Evolutionary conservation across 2,329 filamentous ascomycete genomes (phyloP).

Genomic region (Claviceps africana): DNA sequence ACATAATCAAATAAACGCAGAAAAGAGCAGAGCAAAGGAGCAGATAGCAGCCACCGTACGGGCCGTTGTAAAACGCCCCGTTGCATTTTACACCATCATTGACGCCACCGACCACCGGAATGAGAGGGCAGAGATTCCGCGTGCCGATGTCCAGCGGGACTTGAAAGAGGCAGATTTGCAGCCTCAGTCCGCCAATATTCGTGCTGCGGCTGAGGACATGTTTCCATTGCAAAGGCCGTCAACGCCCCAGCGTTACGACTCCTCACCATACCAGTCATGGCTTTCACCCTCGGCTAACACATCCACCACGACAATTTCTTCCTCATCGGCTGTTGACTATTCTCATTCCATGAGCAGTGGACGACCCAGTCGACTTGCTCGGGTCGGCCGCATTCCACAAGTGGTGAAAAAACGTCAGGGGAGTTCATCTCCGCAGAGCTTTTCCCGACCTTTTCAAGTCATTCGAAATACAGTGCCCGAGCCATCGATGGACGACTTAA

Average conservation of each 20-base stretch:
- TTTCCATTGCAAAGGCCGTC: background rate
- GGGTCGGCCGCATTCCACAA: slow-evolving; percentile 74
- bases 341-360: slow-evolving; percentile 5
- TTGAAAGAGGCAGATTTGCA: slow-evolving; percentile 35
- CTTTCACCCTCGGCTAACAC: background rate
- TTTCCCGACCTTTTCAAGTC: slow-evolving; percentile 65
- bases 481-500: slow-evolving; percentile 21
- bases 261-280: background rate
- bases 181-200: slow-evolving; percentile 9
- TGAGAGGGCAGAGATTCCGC: slow-evolving; percentile 33
- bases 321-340: background rate
- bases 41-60: slow-evolving; percentile 35
- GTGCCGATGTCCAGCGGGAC: slow-evolving; percentile 27
- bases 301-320: background rate
- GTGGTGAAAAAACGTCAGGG: slow-evolving; percentile 58
- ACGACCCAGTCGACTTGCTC: slow-evolving; percentile 49
- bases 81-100: slow-evolving; percentile 49
- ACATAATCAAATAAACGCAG: slow-evolving; percentile 27
- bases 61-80: slow-evolving; percentile 33
- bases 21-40: slow-evolving; percentile 23
- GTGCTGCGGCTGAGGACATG: background rate
- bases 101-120: slow-evolving; percentile 45
- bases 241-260: background rate
- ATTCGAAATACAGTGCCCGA: slow-evolving; percentile 30
- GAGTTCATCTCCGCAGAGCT: slow-evolving; percentile 60